phyloP scores from a whole-genome alignment of 495 filamentous ascomycete genomes.

The Talaromyces nanjingensis region DNA sequence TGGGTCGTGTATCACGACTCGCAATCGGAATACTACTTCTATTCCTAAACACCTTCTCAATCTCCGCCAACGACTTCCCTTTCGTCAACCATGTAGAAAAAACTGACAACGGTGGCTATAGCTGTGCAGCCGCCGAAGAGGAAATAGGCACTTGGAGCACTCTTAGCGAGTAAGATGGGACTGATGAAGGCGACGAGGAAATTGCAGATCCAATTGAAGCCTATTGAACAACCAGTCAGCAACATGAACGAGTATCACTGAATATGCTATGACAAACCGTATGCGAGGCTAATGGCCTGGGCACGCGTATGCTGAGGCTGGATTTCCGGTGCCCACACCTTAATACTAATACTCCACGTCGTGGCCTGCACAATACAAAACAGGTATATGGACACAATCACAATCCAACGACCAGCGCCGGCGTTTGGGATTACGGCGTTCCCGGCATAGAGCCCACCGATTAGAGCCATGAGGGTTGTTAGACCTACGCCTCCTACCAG shows the following conservation, averaged over 20 bases:
- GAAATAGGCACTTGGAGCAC: slow-evolving; percentile 52
- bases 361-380: slow-evolving; percentile 34
- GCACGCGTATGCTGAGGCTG: slow-evolving; percentile 47
- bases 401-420: slow-evolving; percentile 47
- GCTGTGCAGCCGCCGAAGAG: slow-evolving; percentile 47
- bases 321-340: slow-evolving; percentile 49
- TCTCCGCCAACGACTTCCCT: slow-evolving; percentile 47
- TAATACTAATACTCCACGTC: slow-evolving; percentile 50
- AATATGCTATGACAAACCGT: too few relatives aligned
- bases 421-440: slow-evolving; percentile 31
- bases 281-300: slow-evolving; percentile 36
- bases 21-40: background rate
- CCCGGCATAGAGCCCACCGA: slow-evolving; percentile 45
- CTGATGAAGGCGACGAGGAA: slow-evolving; percentile 49
- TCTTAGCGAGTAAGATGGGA: slow-evolving; percentile 51
- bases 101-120: slow-evolving; percentile 41
- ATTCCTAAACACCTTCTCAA: slow-evolving; percentile 44
- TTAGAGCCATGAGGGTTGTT: slow-evolving; percentile 35
- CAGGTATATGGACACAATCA: slow-evolving; percentile 43
- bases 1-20: too few relatives aligned
- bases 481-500: slow-evolving; percentile 48
- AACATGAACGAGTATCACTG: too few relatives aligned
- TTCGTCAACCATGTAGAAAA: slow-evolving; percentile 53
- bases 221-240: background rate
- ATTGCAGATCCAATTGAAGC: slow-evolving; percentile 41